phyloP scores from a whole-genome alignment of 2,329 filamentous ascomycete species.

The Verticillium albo-atrum region DNA sequence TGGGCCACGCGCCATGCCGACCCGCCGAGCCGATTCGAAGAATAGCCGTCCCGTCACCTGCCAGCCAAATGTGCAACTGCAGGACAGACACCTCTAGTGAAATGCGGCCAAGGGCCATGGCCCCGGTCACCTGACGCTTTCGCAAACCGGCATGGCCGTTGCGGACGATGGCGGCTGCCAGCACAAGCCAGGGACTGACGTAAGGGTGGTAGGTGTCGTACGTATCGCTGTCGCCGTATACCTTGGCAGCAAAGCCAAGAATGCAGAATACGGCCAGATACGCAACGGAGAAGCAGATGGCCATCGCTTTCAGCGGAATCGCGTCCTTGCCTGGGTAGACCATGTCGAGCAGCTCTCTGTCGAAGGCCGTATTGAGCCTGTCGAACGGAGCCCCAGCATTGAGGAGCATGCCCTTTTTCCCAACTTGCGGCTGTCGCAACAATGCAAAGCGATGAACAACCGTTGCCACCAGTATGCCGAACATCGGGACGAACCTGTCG shows the following conservation, averaged over 20 bases:
- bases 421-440: background rate
- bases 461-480: slow-evolving; percentile 48
- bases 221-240: slow-evolving; percentile 2
- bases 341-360: slow-evolving; percentile 6
- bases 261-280: slow-evolving; percentile 7
- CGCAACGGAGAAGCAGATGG: slow-evolving; percentile 6
- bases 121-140: slow-evolving; percentile 37
- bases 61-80: slow-evolving; percentile 55
- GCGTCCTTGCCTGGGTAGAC: slow-evolving; percentile 7
- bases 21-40: slow-evolving; percentile 24
- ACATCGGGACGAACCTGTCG: slow-evolving; percentile 51
- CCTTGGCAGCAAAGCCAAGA: slow-evolving; percentile 5
- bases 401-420: slow-evolving; percentile 4
- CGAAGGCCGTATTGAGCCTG: slow-evolving; percentile 5
- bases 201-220: slow-evolving; percentile 12
- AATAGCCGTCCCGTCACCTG: slow-evolving; percentile 46
- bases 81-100: slow-evolving; percentile 52
- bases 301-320: slow-evolving; percentile 9
- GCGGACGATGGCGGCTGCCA: slow-evolving; percentile 42
- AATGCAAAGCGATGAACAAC: slow-evolving; percentile 22
- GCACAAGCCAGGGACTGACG: slow-evolving; percentile 19
- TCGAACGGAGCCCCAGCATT: background rate
- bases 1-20: background rate
- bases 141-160: slow-evolving; percentile 38
- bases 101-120: slow-evolving; percentile 46